Percentiles rank a stretch among this genome's conserved stretches.
These are phyloP conservation scores for Syzygium oleosum DNA, from an alignment of 345 rosid genomes.

Conservation along the genomic window DNA sequence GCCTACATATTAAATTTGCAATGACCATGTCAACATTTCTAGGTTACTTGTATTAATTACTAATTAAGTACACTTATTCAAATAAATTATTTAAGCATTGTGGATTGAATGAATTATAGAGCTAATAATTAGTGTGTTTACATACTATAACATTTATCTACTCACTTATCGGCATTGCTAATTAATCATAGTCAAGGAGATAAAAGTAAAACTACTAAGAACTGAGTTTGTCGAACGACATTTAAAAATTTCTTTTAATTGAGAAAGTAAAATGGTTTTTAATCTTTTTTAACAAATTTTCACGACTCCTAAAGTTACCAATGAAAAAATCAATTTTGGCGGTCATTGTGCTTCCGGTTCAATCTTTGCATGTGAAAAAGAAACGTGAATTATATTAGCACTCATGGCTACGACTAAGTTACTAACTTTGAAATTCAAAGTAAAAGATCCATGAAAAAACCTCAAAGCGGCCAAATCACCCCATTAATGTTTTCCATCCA, in stretches of 20 bases:
- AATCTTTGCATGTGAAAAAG: not conserved
- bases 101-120: not conserved
- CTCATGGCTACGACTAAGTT: not conserved
- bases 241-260: not conserved
- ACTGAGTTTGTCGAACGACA: not conserved
- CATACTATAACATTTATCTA: not conserved
- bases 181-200: not conserved
- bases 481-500: not conserved
- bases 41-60: not conserved
- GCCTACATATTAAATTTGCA: not conserved
- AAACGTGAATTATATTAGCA: not conserved
- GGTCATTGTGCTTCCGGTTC: not conserved
- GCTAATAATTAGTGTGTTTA: not conserved
- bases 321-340: not conserved
- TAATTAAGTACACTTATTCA: not conserved
- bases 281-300: not conserved
- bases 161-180: not conserved
- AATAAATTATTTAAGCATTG: not conserved
- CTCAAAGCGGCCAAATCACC: not conserved
- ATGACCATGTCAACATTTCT: not conserved
- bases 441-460: not conserved
- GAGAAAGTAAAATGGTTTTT: not conserved
- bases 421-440: not conserved
- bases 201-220: not conserved
- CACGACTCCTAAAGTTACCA: not conserved